A percentile compares a stretch with the other conserved stretches of the same genome.
Evolutionary conservation across 768 basidiomycete species (phyloP).

Genomic region (Collybia mongolica): DNA sequence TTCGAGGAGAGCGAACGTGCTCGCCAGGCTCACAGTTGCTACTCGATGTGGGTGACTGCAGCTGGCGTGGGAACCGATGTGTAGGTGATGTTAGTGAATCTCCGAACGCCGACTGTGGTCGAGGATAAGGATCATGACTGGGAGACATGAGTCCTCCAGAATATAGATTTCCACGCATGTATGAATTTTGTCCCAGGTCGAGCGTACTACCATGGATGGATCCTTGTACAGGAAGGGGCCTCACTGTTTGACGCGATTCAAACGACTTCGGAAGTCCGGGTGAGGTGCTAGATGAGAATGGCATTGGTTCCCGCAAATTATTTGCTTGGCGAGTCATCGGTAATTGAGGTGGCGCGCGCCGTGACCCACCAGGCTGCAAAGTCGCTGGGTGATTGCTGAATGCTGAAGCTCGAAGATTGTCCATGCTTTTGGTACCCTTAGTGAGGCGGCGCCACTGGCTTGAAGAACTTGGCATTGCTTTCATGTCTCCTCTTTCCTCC

Average conservation of each 20-base stretch:
- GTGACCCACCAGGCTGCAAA: conserved; percentile 30
- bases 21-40: conserved; percentile 34
- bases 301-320: conserved; percentile 18
- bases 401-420: conserved; percentile 40
- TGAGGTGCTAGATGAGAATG: conserved; percentile 18
- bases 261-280: conserved; percentile 41
- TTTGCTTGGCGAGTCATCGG: conserved; percentile 30
- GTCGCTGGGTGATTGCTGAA: conserved; percentile 28
- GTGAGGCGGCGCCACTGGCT: conserved; percentile 26
- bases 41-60: conserved; percentile 38
- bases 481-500: conserved; percentile 38
- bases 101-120: conserved; percentile 64
- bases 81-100: conserved; percentile 42
- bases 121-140: conserved; percentile 55
- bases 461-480: conserved; percentile 30
- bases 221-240: conserved; percentile 43
- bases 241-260: conserved; percentile 33
- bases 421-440: conserved; percentile 57
- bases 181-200: conserved; percentile 28
- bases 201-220: conserved; percentile 29
- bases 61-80: conserved; percentile 25
- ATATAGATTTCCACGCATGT: conserved; percentile 22
- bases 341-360: conserved; percentile 29
- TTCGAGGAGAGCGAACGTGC: conserved; percentile 36
- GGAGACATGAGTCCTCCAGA: conserved; percentile 36